These are phyloP conservation scores for Tuber aestivum DNA, from an alignment of 495 filamentous ascomycete species.

Conservation along the genomic window DNA sequence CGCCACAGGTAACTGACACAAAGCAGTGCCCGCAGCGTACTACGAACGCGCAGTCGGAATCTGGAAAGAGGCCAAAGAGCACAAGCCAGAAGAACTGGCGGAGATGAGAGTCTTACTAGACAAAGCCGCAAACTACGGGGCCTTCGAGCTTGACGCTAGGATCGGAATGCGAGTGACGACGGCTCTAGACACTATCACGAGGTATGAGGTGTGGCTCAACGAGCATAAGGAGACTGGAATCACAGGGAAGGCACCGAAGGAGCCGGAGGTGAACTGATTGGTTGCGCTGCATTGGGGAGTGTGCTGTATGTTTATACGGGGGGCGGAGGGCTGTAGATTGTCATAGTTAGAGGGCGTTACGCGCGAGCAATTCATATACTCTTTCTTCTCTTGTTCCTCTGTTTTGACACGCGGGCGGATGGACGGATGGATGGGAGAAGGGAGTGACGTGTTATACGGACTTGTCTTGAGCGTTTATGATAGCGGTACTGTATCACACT, in stretches of 20 bases:
- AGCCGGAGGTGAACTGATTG: not conserved
- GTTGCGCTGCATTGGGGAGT: slow-evolving; percentile 12
- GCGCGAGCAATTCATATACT: not conserved
- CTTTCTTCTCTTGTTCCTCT: not conserved
- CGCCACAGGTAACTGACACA: slow-evolving; percentile 1
- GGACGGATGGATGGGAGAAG: not conserved
- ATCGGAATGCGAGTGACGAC: slow-evolving; percentile 81
- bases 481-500: not conserved
- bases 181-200: slow-evolving; percentile 64
- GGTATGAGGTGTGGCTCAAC: slow-evolving; percentile 30
- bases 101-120: slow-evolving; percentile 38
- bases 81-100: not conserved
- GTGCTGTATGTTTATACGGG: slow-evolving; percentile 12
- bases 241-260: not conserved
- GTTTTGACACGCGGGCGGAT: not conserved
- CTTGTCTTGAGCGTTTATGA: not conserved
- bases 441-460: not conserved
- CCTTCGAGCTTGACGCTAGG: slow-evolving; percentile 77
- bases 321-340: slow-evolving; percentile 1
- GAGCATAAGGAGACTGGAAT: not conserved
- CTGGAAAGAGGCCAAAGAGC: slow-evolving; percentile 52
- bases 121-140: slow-evolving; percentile 76
- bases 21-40: slow-evolving; percentile 62
- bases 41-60: slow-evolving; percentile 83
- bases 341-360: slow-evolving; percentile 7